A percentile compares a stretch with the other conserved stretches of the same genome.
Evolutionary conservation across 2,329 filamentous ascomycete species (phyloP).

Genomic region (Epicoccum sorghinum): DNA sequence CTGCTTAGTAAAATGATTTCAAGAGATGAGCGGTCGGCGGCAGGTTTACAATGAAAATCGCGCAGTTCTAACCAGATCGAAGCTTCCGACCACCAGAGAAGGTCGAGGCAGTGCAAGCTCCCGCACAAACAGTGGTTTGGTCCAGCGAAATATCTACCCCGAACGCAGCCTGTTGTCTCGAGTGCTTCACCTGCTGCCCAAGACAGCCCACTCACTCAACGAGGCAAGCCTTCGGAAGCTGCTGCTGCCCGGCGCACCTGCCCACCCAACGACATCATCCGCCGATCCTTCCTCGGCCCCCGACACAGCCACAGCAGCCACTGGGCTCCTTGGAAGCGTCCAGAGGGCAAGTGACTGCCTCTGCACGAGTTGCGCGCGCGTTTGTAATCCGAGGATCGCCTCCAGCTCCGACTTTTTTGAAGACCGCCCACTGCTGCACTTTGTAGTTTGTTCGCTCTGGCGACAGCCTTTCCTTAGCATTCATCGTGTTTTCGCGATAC

Average conservation of each 20-base stretch:
- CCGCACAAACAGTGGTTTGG: slow-evolving; percentile 17
- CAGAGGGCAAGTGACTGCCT: slow-evolving; percentile 5
- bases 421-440: slow-evolving; percentile 1
- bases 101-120: slow-evolving; percentile 19
- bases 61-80: slow-evolving; percentile 18
- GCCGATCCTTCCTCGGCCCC: slow-evolving; percentile 16
- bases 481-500: slow-evolving; percentile 41
- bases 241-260: slow-evolving; percentile 17
- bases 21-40: slow-evolving; percentile 17
- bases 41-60: slow-evolving; percentile 19
- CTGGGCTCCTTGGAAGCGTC: background rate
- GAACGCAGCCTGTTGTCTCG: slow-evolving; percentile 9
- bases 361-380: slow-evolving; percentile 11
- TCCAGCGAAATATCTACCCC: slow-evolving; percentile 16
- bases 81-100: slow-evolving; percentile 16
- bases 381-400: slow-evolving; percentile 10
- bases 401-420: background rate
- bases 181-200: slow-evolving; percentile 12
- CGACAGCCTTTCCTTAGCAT: slow-evolving; percentile 1
- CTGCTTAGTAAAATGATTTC: too few relatives aligned
- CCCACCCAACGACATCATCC: slow-evolving; percentile 16
- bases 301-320: slow-evolving; percentile 20
- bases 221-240: slow-evolving; percentile 11
- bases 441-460: slow-evolving; percentile 2
- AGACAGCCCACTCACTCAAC: slow-evolving; percentile 13